Base-by-base conservation (phyloP, 495 filamentous ascomycete species). In the Hypoxylon rickii region DNA sequence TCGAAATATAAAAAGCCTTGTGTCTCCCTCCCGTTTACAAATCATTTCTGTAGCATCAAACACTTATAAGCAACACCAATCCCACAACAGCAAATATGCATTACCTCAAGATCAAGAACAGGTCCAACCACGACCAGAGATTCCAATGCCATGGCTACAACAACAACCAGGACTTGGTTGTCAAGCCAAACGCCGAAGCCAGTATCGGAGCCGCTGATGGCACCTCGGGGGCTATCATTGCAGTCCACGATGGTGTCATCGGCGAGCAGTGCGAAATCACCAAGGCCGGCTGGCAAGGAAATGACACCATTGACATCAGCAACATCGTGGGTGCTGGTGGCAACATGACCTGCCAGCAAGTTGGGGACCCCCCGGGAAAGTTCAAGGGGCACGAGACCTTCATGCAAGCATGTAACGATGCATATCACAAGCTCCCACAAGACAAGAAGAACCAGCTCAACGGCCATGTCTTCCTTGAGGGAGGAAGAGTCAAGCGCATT, bases 221-320 rank as follows among this genome's bases (percentile, higher is more conserved):
- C 16, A 55, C 66, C 16, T 69, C 64, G 0, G 72, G 72, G 7
- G 72, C 70, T 20, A 72, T 72, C 36, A 71, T 73, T 37, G 72
- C 73, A 15, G 49, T 73, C 3, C 73, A 76, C 34, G 73, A 74
- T 39, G 70, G 69, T 20, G 53, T 59, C 22, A 70, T 73, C 24
- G 67, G 73, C 17, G 73, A 76, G 39, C 73, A 76, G 57, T 73
- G 70, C 12, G 72, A 76, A 45, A 72, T 73, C 34, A 76, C 69
- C 32, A 74, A 73, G 44, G 40, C 62, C 31, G 73, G 71, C 24
- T 73, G 43, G 17, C 55, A 45, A 58, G 71, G 71, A 2, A 76
- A 74, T 44, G 73, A 76, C 50, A 68, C 66, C 44, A 67, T 76
- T 32, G 73, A 76, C 24, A 58, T 74, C 6, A 72, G 69, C 51